These are phyloP conservation scores for Peronospora tabacina DNA, from an alignment of 352 stramenopile genomes.

Conservation along the genomic window DNA sequence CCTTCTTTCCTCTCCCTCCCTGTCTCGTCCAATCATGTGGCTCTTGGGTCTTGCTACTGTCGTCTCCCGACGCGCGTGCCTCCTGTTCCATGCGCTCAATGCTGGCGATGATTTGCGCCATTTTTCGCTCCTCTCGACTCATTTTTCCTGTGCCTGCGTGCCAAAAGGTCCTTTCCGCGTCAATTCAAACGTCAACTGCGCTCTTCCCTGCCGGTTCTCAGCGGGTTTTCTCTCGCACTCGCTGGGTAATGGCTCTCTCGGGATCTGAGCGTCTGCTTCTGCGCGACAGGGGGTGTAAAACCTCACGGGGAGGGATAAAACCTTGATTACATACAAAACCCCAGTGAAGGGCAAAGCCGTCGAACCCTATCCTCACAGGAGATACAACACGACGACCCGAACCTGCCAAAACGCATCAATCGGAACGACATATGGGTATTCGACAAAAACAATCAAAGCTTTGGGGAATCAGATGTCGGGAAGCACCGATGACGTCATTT, in stretches of 20 bases:
- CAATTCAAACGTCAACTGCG: background rate
- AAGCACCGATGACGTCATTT: no score
- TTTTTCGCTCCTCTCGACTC: slow-evolving; percentile 71
- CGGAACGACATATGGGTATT: slow-evolving; percentile 22
- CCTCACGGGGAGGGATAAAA: slow-evolving; percentile 15
- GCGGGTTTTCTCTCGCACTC: background rate
- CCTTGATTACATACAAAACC: slow-evolving; percentile 13
- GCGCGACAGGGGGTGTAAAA: slow-evolving; percentile 16
- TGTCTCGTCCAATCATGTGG: slow-evolving; percentile 20
- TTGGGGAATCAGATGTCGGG: no score
- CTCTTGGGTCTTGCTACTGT: slow-evolving; percentile 16
- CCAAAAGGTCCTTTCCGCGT: background rate
- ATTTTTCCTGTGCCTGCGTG: slow-evolving; percentile 25
- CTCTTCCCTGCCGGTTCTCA: no score
- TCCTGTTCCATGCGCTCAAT: slow-evolving; percentile 76
- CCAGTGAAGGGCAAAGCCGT: slow-evolving; percentile 11
- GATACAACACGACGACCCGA: slow-evolving; percentile 13
- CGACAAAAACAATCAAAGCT: no score
- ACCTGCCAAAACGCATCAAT: slow-evolving; percentile 13
- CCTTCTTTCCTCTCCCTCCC: slow-evolving; percentile 23
- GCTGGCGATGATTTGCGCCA: slow-evolving; percentile 70
- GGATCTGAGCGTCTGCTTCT: slow-evolving; percentile 25
- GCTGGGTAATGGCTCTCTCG: background rate
- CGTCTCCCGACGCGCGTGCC: slow-evolving; percentile 19
- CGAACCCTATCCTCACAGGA: slow-evolving; percentile 9